Conservation (phyloP, 2,329 filamentous ascomycete species). For the Colletotrichum neosansevieriae region DNA sequence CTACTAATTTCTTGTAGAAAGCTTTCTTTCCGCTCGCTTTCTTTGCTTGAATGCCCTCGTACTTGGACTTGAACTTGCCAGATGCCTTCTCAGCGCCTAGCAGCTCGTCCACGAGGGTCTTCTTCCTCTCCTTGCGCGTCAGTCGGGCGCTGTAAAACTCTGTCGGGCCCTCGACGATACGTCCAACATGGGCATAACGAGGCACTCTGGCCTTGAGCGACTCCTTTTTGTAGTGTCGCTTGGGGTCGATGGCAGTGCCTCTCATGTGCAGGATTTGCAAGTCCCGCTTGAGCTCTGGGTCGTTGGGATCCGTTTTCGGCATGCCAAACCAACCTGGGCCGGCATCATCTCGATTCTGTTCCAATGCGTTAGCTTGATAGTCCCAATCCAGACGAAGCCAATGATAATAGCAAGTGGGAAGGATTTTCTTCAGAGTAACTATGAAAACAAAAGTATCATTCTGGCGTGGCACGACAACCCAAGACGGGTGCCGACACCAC, state of each 20-base stretch:
- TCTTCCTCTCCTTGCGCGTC: conserved; percentile 88
- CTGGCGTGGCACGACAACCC: conserved; percentile 63
- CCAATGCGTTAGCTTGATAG: neutral
- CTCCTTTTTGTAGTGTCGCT: conserved; percentile 92
- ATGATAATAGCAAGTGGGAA: neutral
- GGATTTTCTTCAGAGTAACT: conserved; percentile 77
- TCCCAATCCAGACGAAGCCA: neutral
- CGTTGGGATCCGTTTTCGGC: conserved; percentile 84
- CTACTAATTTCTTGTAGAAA: conserved; percentile 84
- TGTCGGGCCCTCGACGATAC: conserved; percentile 87
- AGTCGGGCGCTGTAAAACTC: conserved; percentile 87
- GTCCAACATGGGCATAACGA: conserved; percentile 89
- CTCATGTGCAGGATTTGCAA: conserved; percentile 91
- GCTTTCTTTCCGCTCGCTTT: conserved; percentile 92
- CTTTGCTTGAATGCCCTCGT: conserved; percentile 82
- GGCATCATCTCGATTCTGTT: conserved; percentile 64
- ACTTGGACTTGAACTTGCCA: conserved; percentile 87
- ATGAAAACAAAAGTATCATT: conserved; percentile 70
- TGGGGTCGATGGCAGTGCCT: conserved; percentile 82
- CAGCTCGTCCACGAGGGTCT: conserved; percentile 87
- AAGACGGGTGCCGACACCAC: conserved; percentile 54
- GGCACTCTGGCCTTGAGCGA: conserved; percentile 77
- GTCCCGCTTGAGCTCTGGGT: conserved; percentile 87
- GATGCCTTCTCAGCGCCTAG: conserved; percentile 74
- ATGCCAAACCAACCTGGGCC: conserved; percentile 90